A percentile compares a stretch with the other conserved stretches of the same genome.
Conservation (phyloP, 345 rosid species). For the Arabis hirsuta region DNA sequence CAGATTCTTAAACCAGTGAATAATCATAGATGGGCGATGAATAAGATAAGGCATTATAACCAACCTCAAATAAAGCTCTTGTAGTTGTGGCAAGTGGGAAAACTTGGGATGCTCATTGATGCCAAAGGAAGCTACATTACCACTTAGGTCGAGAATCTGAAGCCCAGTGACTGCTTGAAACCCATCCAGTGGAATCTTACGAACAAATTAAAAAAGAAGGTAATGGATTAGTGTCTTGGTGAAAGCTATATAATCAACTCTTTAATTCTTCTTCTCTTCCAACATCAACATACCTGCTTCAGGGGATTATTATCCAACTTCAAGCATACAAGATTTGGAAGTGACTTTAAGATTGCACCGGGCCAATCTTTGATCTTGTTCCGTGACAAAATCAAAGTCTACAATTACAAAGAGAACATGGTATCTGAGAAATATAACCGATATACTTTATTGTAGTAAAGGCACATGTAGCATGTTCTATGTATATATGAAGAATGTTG, state of each 20-base stretch:
- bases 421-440: background rate
- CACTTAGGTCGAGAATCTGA: conserved; percentile 81
- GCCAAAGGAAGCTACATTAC: conserved; percentile 57
- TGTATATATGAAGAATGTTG: background rate
- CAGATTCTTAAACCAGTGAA: conserved; percentile 11
- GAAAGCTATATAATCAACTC: conserved; percentile 13
- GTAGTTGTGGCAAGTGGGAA: conserved; percentile 65
- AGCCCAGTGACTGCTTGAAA: conserved; percentile 71
- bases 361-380: conserved; percentile 93
- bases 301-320: conserved; percentile 84
- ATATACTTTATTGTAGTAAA: conserved; percentile 10
- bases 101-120: conserved; percentile 61
- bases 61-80: conserved; percentile 90
- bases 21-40: conserved; percentile 3
- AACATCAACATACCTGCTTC: conserved; percentile 57
- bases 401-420: conserved; percentile 41
- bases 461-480: background rate
- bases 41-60: conserved; percentile 23
- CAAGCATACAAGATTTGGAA: conserved; percentile 68
- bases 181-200: conserved; percentile 76
- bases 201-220: conserved; percentile 33
- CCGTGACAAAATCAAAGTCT: conserved; percentile 76
- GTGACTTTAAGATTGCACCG: conserved; percentile 60
- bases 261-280: background rate
- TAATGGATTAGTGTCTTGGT: conserved; percentile 28